Evolutionary conservation across 2,329 filamentous ascomycete genomes (phyloP).

Genomic region (Neobulgaria alba): DNA sequence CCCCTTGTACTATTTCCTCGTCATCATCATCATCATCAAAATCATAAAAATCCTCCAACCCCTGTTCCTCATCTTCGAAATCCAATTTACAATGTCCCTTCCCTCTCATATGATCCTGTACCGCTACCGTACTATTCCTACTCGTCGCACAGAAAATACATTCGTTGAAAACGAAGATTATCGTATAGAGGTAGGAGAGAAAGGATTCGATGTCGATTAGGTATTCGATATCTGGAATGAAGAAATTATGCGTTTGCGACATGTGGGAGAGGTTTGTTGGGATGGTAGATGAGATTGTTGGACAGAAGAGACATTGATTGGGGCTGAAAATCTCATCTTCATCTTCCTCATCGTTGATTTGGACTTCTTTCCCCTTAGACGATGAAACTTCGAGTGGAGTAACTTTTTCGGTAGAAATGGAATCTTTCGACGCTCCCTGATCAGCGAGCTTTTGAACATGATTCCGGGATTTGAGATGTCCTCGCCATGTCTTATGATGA

Average conservation of each 20-base stretch:
- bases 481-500: slow-evolving; percentile 10
- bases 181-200: slow-evolving; percentile 38
- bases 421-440: no score
- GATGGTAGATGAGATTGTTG: slow-evolving; percentile 24
- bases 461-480: slow-evolving; percentile 12
- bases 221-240: slow-evolving; percentile 32
- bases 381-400: no score
- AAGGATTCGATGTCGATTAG: slow-evolving; percentile 41
- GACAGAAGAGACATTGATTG: slow-evolving; percentile 37
- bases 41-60: slow-evolving; percentile 35
- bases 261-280: slow-evolving; percentile 38
- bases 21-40: slow-evolving; percentile 2
- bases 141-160: slow-evolving; percentile 42
- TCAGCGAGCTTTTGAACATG: slow-evolving; percentile 7
- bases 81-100: slow-evolving; percentile 41
- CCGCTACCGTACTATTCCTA: slow-evolving; percentile 34
- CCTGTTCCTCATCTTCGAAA: slow-evolving; percentile 28
- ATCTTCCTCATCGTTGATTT: neutral
- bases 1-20: slow-evolving; percentile 8
- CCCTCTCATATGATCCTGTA: slow-evolving; percentile 42
- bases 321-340: slow-evolving; percentile 20
- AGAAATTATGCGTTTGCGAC: slow-evolving; percentile 39
- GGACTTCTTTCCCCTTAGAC: neutral
- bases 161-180: slow-evolving; percentile 40
- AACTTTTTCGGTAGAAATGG: no score